phyloP scores from a whole-genome alignment of 495 filamentous ascomycete species.

The Alectoria sarmentosa region DNA sequence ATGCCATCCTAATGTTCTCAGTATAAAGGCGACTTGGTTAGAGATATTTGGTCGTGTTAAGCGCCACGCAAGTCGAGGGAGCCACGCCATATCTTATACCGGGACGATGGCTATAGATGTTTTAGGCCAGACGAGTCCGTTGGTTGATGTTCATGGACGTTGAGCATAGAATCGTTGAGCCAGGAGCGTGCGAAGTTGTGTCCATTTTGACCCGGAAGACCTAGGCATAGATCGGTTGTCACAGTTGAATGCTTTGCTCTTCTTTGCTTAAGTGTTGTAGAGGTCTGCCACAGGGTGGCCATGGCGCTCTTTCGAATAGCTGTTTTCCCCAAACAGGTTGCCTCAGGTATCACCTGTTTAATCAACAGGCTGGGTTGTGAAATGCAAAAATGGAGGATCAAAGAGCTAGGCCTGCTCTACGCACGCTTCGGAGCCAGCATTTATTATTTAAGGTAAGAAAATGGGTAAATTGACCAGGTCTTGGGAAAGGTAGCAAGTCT shows the following conservation, averaged over 20 bases:
- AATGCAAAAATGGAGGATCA: not conserved
- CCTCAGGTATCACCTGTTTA: not conserved
- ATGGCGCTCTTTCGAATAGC: not conserved
- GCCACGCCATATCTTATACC: not conserved
- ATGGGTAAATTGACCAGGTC: too few relatives aligned
- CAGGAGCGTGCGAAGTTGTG: not conserved
- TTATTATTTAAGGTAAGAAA: too few relatives aligned
- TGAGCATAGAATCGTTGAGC: too few relatives aligned
- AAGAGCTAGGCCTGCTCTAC: not conserved
- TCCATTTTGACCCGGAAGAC: not conserved
- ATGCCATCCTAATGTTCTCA: not conserved
- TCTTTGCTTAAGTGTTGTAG: not conserved
- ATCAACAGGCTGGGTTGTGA: not conserved
- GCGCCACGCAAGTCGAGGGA: not conserved
- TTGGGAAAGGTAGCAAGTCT: too few relatives aligned
- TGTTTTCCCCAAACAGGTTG: not conserved
- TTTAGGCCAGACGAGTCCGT: not conserved
- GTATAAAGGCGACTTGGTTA: not conserved
- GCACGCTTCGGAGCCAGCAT: too few relatives aligned
- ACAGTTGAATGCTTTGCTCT: not conserved
- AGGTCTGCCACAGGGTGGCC: not conserved
- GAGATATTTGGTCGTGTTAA: not conserved
- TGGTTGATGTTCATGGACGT: not conserved
- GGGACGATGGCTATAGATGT: not conserved
- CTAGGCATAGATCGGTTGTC: not conserved